Percentiles rank a stretch among this genome's conserved stretches.
These are phyloP conservation scores for Favolaschia claudopus DNA, from an alignment of 768 basidiomycete species.

Conservation along the genomic window DNA sequence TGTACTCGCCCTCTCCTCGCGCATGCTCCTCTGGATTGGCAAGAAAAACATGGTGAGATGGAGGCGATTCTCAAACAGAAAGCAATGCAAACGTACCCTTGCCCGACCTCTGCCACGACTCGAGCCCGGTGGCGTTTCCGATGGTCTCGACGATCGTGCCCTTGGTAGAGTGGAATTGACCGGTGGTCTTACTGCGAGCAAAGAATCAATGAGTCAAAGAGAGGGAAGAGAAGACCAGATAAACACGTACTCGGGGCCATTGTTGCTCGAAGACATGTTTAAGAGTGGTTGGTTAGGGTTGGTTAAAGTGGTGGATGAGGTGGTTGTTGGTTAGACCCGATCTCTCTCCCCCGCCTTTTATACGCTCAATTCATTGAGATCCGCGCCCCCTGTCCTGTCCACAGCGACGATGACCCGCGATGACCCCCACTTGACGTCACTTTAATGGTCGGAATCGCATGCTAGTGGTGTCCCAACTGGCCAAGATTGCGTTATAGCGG, in stretches of 20 bases:
- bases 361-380: no score
- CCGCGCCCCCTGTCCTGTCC: no score
- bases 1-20: slow-evolving; percentile 44
- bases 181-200: slow-evolving; percentile 21
- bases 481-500: no score
- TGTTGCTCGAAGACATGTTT: slow-evolving; percentile 14
- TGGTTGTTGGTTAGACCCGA: neutral
- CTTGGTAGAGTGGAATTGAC: slow-evolving; percentile 21
- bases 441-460: no score
- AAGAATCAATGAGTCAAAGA: neutral
- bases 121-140: slow-evolving; percentile 46
- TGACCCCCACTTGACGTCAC: no score
- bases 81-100: no score
- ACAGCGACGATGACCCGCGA: no score
- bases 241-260: slow-evolving; percentile 11
- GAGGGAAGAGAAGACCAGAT: no score
- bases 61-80: no score
- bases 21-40: slow-evolving; percentile 41
- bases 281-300: neutral
- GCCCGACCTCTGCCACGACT: slow-evolving; percentile 42
- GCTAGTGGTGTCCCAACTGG: no score
- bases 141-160: slow-evolving; percentile 30
- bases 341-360: neutral
- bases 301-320: neutral
- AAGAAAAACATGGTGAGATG: neutral